phyloP scores from a whole-genome alignment of 352 stramenopile species.

The Peronospora destructor region DNA sequence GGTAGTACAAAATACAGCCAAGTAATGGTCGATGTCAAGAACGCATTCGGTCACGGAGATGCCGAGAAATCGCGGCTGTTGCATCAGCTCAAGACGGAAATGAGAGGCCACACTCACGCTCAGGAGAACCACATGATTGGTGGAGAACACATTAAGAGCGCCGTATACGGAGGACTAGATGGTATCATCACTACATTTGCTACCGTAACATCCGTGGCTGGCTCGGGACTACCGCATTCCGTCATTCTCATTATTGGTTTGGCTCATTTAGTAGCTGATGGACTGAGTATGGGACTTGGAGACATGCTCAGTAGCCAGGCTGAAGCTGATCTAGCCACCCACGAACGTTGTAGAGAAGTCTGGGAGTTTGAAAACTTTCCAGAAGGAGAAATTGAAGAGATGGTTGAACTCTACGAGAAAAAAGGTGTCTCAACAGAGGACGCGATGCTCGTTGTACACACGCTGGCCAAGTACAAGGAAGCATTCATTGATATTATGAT shows the following conservation, averaged over 20 bases:
- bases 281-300: slow-evolving; percentile 92
- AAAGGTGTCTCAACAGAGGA: slow-evolving; percentile 88
- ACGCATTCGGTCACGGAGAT: slow-evolving; percentile 41
- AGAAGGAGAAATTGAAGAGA: slow-evolving; percentile 94
- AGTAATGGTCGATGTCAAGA: slow-evolving; percentile 50
- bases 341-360: slow-evolving; percentile 87
- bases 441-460: slow-evolving; percentile 87
- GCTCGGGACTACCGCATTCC: slow-evolving; percentile 77
- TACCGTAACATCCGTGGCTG: slow-evolving; percentile 91
- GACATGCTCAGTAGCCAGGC: slow-evolving; percentile 92
- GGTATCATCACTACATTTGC: slow-evolving; percentile 95
- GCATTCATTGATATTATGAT: slow-evolving; percentile 98
- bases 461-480: slow-evolving; percentile 94
- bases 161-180: slow-evolving; percentile 93
- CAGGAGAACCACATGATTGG: slow-evolving; percentile 67
- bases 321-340: slow-evolving; percentile 89
- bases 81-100: slow-evolving; percentile 64
- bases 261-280: slow-evolving; percentile 92
- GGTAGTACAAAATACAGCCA: slow-evolving; percentile 35
- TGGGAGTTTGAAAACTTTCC: slow-evolving; percentile 96
- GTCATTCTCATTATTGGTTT: slow-evolving; percentile 94
- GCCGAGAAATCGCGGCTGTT: slow-evolving; percentile 48
- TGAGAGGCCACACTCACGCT: slow-evolving; percentile 48
- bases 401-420: slow-evolving; percentile 94
- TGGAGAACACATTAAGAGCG: slow-evolving; percentile 78